Base-by-base conservation (phyloP, 2,329 filamentous ascomycete genomes). In the Coniella vitis region DNA sequence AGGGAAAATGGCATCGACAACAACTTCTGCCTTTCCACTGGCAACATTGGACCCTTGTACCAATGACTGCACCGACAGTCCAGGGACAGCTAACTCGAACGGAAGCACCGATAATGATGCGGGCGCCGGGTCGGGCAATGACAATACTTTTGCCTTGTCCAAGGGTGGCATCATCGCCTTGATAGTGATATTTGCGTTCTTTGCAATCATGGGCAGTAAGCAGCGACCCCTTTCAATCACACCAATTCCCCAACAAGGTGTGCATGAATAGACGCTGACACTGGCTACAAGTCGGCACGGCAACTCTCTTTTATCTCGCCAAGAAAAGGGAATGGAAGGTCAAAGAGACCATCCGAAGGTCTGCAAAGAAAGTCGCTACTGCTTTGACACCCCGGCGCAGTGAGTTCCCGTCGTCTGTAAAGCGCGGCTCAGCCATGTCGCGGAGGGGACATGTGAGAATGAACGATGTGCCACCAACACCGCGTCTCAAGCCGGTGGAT, bases 261-360 rank as follows among this genome's bases (percentile, higher is more conserved):
- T 25, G 42, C 12, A n/a, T 19, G 2, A n/a, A n/a, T 4, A 32
- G 20, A n/a, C 20, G 31, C 36, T 56, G 22, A 55, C 40, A 48
- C 19, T 57, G 52, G 40, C 36, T 42, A n/a, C 7, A 56, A 86
- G 85, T 83, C 54, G 74, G 73, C 19, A 83, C 77, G 31, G 78
- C 81, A 3, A 69, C 80, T 2, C 78, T 93, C 22, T 94, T 86
- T 69, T 88, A 84, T 64, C 64, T 91, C 34, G 86, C 88, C 48
- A 93, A 93, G 73, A 90, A 88, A 69, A 80, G 83, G 40, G 86
- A 90, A 65, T 93, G 88, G 88, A 86, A 83, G 56, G 72, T 93
- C 56, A 79, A 83, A 51, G 80, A 87, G 61, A 85, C 75, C 25
- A 73, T 94, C 49, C 78, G 83, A 48, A 79, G 78, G 55, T 90